These are phyloP conservation scores for Arthroderma sp. DNA, from an alignment of 2,329 filamentous ascomycete genomes.

Conservation along the genomic window DNA sequence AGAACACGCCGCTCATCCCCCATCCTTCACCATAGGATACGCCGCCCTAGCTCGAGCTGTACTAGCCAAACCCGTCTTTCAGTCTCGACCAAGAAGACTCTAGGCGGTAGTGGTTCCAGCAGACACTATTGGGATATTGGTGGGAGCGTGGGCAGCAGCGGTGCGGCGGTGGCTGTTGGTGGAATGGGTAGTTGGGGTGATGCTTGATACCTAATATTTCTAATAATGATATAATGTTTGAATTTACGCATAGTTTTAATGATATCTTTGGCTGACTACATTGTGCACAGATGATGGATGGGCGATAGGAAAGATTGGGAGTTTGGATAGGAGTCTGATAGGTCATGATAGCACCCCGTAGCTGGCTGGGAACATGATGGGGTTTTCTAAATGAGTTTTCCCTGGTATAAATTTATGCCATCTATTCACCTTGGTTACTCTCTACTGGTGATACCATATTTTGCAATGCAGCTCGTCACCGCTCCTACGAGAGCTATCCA, in stretches of 20 bases:
- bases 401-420: too few species aligned
- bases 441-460: too few species aligned
- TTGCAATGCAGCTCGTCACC: too few species aligned
- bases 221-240: background rate
- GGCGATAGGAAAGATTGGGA: too few species aligned
- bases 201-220: slow-evolving; percentile 30
- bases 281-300: too few species aligned
- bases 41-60: slow-evolving; percentile 51
- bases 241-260: background rate
- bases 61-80: slow-evolving; percentile 73
- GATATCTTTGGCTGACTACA: background rate
- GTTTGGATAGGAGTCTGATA: too few species aligned
- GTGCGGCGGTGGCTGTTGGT: slow-evolving; percentile 53
- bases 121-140: slow-evolving; percentile 90
- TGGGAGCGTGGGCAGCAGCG: slow-evolving; percentile 63
- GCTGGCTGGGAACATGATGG: slow-evolving; percentile 13
- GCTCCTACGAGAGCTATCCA: too few species aligned
- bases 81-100: slow-evolving; percentile 36
- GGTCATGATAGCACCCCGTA: slow-evolving; percentile 24
- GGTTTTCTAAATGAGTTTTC: too few species aligned
- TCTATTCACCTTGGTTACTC: too few species aligned
- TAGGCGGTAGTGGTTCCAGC: slow-evolving; percentile 51
- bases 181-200: slow-evolving; percentile 70
- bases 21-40: slow-evolving; percentile 25
- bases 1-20: slow-evolving; percentile 33